These are phyloP conservation scores for Macrocystidia cucumis DNA, from an alignment of 1,284 basidiomycete genomes.

Conservation along the genomic window DNA sequence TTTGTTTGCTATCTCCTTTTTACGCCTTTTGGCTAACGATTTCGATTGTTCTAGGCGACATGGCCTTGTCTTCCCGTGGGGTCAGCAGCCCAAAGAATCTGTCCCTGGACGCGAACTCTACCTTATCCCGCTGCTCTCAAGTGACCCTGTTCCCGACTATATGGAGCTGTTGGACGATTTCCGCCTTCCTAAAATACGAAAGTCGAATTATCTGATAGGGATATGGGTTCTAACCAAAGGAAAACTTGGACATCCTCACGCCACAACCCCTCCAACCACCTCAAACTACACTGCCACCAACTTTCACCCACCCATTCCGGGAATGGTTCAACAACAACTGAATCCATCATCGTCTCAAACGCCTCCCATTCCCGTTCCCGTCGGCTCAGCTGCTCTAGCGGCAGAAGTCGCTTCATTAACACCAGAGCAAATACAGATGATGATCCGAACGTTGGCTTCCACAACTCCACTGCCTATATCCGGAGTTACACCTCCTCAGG, in stretches of 20 bases:
- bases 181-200: conserved; percentile 55
- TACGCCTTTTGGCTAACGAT: conserved; percentile 10
- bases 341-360: conserved; percentile 9
- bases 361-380: conserved; percentile 7
- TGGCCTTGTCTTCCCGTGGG: conserved; percentile 83
- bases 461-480: conserved; percentile 12
- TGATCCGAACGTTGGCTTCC: conserved; percentile 15
- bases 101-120: conserved; percentile 84
- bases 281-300: conserved; percentile 11
- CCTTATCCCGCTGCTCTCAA: conserved; percentile 71
- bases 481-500: conserved; percentile 1
- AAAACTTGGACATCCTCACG: conserved; percentile 41
- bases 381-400: conserved; percentile 12
- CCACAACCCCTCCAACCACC: conserved; percentile 14
- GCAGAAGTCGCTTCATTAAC: conserved; percentile 17
- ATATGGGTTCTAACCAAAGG: conserved; percentile 80
- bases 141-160: conserved; percentile 73
- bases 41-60: conserved; percentile 56
- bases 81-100: conserved; percentile 58
- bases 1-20: conserved; percentile 8
- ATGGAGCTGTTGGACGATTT: conserved; percentile 83
- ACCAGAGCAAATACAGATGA: conserved; percentile 17
- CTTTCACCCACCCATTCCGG: conserved; percentile 1
- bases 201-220: conserved; percentile 64
- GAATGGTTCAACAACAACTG: too few relatives aligned